These are phyloP conservation scores for Chaetomium sp. DNA, from an alignment of 2,329 filamentous ascomycete species.

Conservation along the genomic window DNA sequence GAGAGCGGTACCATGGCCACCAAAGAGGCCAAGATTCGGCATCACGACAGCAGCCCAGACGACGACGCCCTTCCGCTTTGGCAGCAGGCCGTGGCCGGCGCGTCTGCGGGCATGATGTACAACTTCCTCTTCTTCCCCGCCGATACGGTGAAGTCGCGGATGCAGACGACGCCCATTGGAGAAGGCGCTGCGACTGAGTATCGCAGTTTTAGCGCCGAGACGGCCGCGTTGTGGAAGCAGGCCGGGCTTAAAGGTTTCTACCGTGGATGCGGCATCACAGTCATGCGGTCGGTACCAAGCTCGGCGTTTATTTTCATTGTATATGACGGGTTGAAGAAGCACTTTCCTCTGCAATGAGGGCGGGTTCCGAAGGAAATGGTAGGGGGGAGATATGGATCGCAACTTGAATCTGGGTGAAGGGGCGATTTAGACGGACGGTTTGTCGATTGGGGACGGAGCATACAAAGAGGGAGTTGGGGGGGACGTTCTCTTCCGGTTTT, in stretches of 20 bases:
- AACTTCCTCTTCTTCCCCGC: constrained; percentile 97
- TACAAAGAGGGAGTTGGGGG: not conserved
- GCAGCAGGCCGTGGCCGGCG: constrained; percentile 83
- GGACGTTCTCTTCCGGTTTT: not conserved
- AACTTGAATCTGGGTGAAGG: not conserved
- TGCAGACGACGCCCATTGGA: constrained; percentile 79
- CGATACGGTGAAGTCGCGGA: constrained; percentile 93
- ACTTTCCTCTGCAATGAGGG: constrained; percentile 47
- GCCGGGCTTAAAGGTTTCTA: constrained; percentile 83
- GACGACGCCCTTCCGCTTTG: constrained; percentile 56
- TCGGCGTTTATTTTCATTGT: constrained; percentile 98
- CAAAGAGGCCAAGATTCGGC: too few relatives aligned
- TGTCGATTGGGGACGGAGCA: not conserved
- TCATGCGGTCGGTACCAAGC: constrained; percentile 78
- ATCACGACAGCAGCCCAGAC: constrained; percentile 29
- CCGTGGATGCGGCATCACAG: constrained; percentile 90
- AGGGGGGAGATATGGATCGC: not conserved
- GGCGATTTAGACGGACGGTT: not conserved
- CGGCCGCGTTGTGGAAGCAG: constrained; percentile 67
- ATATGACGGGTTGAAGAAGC: constrained; percentile 75
- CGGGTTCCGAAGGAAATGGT: not conserved
- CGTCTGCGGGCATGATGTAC: constrained; percentile 84
- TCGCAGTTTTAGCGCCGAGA: constrained; percentile 68
- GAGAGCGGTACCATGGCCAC: constrained; percentile 26
- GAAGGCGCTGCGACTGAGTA: constrained; percentile 43